Base-by-base conservation (phyloP, 805 yeast genomes). In the Candida alai region DNA sequence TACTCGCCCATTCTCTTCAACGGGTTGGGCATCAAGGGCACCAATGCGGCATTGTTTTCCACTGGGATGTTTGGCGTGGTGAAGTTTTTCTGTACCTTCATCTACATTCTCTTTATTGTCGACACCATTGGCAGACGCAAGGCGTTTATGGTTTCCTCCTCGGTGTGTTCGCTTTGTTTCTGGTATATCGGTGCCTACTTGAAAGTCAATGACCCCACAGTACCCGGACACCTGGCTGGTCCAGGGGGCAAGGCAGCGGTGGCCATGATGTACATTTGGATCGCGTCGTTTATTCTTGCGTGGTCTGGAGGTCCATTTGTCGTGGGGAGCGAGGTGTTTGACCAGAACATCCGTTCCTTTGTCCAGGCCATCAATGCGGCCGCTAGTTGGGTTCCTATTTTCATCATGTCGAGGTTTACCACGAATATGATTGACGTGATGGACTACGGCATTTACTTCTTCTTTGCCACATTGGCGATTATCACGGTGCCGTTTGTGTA, bases 261-360 rank as follows among this genome's bases (percentile, higher is more conserved):
- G 36, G 65, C 48, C n/a, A 47, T 60, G 55, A 61, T 63, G 66
- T 63, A 62, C 42, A 46, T 63, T 24, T 63, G 68, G 68, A 59
- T 62, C 19, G 68, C 66, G 5, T 56, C 65, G 3, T 63, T 62
- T 32, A 62, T 62, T 15, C 47, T 54, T 24, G 66, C 65, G 5
- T 62, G 68, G 68, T 56, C 63, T 5, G 66, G 63, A 1, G 66
- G 66, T 14, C 69, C 68, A 5, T 63, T 58, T 43, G 66, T 63
- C 15, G 59, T 61, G 24, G 68, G 68, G 3, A 40, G 58, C 27
- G 69, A 63, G 39, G 56, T 62, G 4, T 63, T 60, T 40, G 67
- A 61, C 46, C 66, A 60, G 42, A 61, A 62, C 35, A 59, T 63
- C 41, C 46, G 69, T 32, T 54, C 65, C 13, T 61, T 63, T 33